Evolutionary conservation across 352 stramenopile genomes (phyloP), one percentile per base, ranked within the genome.

Genomic region (Globisporangium irregulare): DNA sequence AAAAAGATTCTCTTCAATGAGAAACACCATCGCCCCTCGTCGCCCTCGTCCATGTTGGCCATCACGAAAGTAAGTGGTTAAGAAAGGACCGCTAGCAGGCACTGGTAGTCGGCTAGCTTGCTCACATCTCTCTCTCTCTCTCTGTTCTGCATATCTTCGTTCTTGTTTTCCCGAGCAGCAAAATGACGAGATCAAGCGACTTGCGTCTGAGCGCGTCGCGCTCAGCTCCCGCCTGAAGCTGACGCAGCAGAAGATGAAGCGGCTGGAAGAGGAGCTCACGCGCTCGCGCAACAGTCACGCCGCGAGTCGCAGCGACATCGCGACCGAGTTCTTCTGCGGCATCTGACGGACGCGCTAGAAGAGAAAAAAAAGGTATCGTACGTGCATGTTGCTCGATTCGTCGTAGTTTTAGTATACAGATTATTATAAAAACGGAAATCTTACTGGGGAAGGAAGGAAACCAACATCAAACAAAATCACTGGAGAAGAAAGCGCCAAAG

Each of bases 321-420:
- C 81, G 7, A 83, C 79, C 55, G 82, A 89, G 60, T 90, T 92
- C 72, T 86, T 92, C 41, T 87, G 76, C 57, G 81, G 84, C 25
- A 86, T 89, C 54, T 92, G 71, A 80, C 29, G 2, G 20, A 59
- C 43, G 8, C 4, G 6, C 43, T 14, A 51, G 43, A 51, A 24
- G 43, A 22, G 29, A 50, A 8, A 51, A 48, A 48, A 24, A 27
- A 43, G 48, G 22, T 48, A 53, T 62, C n/a, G 32, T 62, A n/a
- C 56, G 18, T 38, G 14, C 53, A 27, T 41, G 9, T 48, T 36
- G 9, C 55, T 61, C 9, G 3, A 48, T 20, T 48, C 55, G 55
- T 50, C 4, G 43, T 22, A 34, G 27, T 29, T 34, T 18, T 62
- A 62, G 56, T 29, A 62, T 50, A 62, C 56, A 62, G 56, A 43